Percentiles rank a stretch among this genome's conserved stretches.
Evolutionary conservation across 495 filamentous ascomycete genomes (phyloP).

Genomic region (Penicillium robsamsonii): DNA sequence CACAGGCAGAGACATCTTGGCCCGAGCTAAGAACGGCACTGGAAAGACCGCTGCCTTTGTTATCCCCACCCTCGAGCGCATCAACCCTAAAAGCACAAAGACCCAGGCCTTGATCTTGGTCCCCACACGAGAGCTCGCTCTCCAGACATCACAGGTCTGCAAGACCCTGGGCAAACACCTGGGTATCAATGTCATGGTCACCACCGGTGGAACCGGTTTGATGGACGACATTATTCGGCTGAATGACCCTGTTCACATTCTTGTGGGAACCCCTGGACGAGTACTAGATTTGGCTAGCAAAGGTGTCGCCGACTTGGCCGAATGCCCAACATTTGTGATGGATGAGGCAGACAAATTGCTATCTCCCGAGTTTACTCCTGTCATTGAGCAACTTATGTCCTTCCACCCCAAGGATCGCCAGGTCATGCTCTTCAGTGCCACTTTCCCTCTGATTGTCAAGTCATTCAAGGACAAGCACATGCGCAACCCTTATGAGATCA

Average conservation of each 20-base stretch:
- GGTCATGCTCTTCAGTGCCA: constrained; percentile 98
- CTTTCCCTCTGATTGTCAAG: constrained; percentile 94
- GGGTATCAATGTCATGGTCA: constrained; percentile 98
- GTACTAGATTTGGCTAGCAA: constrained; percentile 95
- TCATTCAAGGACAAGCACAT: constrained; percentile 98
- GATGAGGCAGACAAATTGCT: constrained; percentile 98
- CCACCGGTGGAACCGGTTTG: constrained; percentile 89
- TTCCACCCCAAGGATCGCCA: constrained; percentile 96
- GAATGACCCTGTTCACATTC: constrained; percentile 91
- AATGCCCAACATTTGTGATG: constrained; percentile 98
- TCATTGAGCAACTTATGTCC: constrained; percentile 89
- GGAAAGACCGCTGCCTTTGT: constrained; percentile 98
- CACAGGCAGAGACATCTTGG: constrained; percentile 91
- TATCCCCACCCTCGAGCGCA: constrained; percentile 90
- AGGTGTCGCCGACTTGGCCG: constrained; percentile 91
- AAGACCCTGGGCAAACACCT: constrained; percentile 97
- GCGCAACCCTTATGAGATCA: constrained; percentile 94
- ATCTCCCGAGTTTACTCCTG: constrained; percentile 92
- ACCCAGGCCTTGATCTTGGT: constrained; percentile 95
- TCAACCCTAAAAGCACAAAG: constrained; percentile 93
- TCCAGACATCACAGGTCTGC: constrained; percentile 98
- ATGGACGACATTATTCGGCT: constrained; percentile 97
- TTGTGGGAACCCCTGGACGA: constrained; percentile 94
- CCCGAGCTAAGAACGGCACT: constrained; percentile 96
- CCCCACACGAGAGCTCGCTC: constrained; percentile 93